phyloP scores from a whole-genome alignment of 225 moss, liverwort and hornwort genomes.

The Bryoerythrophyllum caledonicum region DNA sequence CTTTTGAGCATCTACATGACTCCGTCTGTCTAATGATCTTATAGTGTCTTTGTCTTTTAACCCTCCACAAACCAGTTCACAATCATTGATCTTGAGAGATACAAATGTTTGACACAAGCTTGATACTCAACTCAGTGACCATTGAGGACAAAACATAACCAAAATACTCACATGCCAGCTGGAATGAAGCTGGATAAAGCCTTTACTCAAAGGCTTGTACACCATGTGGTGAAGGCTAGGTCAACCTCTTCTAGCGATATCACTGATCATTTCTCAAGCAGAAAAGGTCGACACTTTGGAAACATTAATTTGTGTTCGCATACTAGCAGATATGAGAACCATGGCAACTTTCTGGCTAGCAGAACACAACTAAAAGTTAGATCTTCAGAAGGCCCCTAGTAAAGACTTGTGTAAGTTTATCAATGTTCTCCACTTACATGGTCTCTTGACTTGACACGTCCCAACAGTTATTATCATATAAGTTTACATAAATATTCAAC shows the following conservation, averaged over 20 bases:
- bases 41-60: neutral
- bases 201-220: slow-evolving; percentile 34
- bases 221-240: slow-evolving; percentile 30
- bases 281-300: slow-evolving; percentile 27
- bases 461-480: slow-evolving; percentile 2
- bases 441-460: slow-evolving; percentile 20
- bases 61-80: slow-evolving; percentile 16
- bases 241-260: slow-evolving; percentile 36
- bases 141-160: slow-evolving; percentile 27
- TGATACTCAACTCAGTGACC: slow-evolving; percentile 21
- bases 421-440: slow-evolving; percentile 12
- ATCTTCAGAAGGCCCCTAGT: slow-evolving; percentile 10
- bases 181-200: slow-evolving; percentile 32
- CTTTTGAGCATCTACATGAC: neutral
- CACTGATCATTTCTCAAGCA: slow-evolving; percentile 39
- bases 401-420: slow-evolving; percentile 10
- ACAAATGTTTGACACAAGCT: slow-evolving; percentile 19
- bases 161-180: slow-evolving; percentile 45
- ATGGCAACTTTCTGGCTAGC: slow-evolving; percentile 33
- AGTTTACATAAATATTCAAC: neutral
- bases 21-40: neutral
- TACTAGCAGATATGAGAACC: slow-evolving; percentile 31
- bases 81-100: slow-evolving; percentile 17
- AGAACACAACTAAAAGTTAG: slow-evolving; percentile 26
- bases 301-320: slow-evolving; percentile 30